Percentiles rank a stretch among this genome's conserved stretches.
These are phyloP conservation scores for Pisolithus tinctorius DNA, from an alignment of 768 basidiomycete species.

Conservation along the genomic window DNA sequence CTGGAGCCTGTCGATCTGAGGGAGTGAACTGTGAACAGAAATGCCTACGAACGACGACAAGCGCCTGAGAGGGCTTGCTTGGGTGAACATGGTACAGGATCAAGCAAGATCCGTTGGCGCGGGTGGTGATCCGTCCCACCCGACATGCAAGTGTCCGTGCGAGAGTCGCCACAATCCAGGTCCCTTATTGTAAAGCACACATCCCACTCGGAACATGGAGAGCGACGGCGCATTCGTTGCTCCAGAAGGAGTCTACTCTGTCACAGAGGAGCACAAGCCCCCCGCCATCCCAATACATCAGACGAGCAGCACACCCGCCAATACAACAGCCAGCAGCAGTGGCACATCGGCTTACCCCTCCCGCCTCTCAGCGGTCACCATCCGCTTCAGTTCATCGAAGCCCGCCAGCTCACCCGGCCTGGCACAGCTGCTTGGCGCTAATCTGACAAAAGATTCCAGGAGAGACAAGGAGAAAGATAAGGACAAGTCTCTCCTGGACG, in stretches of 20 bases:
- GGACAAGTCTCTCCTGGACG: constrained; percentile 41
- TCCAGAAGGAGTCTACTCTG: constrained; percentile 84
- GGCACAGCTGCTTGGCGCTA: constrained; percentile 60
- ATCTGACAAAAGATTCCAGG: constrained; percentile 49
- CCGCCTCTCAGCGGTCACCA: constrained; percentile 50
- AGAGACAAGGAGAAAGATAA: constrained; percentile 44
- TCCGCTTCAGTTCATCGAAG: constrained; percentile 58
- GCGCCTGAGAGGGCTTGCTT: background rate
- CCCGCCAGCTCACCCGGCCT: constrained; percentile 51
- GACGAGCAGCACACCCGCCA: constrained; percentile 20
- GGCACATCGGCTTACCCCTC: constrained; percentile 35
- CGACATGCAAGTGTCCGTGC: background rate
- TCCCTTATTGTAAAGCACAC: background rate
- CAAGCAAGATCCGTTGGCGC: constrained; percentile 23
- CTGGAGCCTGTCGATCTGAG: background rate
- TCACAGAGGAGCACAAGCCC: constrained; percentile 82
- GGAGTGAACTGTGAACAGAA: background rate
- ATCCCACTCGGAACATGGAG: constrained; percentile 46
- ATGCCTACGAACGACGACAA: no score
- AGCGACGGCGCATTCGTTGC: constrained; percentile 82
- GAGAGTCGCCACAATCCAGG: background rate
- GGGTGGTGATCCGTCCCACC: background rate
- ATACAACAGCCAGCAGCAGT: constrained; percentile 16
- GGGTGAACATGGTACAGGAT: constrained; percentile 17
- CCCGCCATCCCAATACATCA: constrained; percentile 36